Conservation (phyloP, 371 early-diverging fungal species). For the Dichotomocladium elegans region DNA sequence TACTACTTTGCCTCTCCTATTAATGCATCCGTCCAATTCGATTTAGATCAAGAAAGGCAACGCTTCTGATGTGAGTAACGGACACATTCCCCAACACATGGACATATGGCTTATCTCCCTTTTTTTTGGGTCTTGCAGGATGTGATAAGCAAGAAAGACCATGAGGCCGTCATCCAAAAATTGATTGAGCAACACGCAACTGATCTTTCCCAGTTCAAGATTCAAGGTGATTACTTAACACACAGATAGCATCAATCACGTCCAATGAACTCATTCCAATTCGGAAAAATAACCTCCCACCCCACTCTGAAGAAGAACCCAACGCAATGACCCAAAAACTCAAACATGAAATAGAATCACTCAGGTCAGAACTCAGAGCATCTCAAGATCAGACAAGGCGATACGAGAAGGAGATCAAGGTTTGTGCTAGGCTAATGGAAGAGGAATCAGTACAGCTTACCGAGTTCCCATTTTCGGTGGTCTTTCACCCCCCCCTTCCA, state of each 20-base stretch:
- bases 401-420: background rate
- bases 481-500: too few relatives aligned
- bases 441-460: too few relatives aligned
- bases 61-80: background rate
- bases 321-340: too few relatives aligned
- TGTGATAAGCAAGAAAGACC: background rate
- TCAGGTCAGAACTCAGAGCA: background rate
- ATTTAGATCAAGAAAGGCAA: background rate
- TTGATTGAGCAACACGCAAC: background rate
- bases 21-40: background rate
- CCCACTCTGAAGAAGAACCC: too few relatives aligned
- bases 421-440: background rate
- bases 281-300: too few relatives aligned
- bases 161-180: conserved; percentile 2
- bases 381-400: background rate
- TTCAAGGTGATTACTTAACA: background rate
- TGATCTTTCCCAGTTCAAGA: background rate
- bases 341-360: background rate
- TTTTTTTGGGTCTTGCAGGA: too few relatives aligned
- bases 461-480: background rate
- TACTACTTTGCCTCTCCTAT: background rate
- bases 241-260: background rate
- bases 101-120: background rate
- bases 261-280: background rate
- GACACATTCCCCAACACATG: too few relatives aligned